Conservation (phyloP, 352 stramenopile genomes). For the Phytopythium kandeliae region DNA sequence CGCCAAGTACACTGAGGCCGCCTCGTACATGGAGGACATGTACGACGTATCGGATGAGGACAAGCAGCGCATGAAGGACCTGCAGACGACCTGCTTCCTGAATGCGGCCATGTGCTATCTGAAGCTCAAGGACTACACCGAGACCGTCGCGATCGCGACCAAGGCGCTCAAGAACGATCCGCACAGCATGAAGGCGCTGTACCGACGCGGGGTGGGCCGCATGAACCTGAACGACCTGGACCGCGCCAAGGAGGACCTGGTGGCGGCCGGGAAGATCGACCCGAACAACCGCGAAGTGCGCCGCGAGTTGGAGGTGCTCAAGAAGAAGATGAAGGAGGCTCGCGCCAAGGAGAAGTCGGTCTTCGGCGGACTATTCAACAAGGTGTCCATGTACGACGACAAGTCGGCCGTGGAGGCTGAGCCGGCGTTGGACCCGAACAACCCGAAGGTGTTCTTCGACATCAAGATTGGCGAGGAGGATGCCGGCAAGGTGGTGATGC, state of each 20-base stretch:
- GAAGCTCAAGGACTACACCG: conserved; percentile 89
- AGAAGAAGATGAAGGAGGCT: conserved; percentile 84
- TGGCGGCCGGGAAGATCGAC: conserved; percentile 78
- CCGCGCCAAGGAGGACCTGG: conserved; percentile 81
- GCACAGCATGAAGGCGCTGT: conserved; percentile 82
- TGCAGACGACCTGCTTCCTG: conserved; percentile 87
- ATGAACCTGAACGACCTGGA: conserved; percentile 85
- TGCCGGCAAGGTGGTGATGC: conserved; percentile 92
- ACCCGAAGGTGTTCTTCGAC: conserved; percentile 98
- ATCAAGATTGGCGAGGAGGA: conserved; percentile 90
- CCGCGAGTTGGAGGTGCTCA: conserved; percentile 68
- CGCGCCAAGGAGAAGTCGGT: conserved; percentile 95
- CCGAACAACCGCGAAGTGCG: conserved; percentile 80
- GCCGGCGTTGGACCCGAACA: conserved; percentile 66
- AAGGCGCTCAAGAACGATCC: conserved; percentile 84
- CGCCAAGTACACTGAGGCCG: conserved; percentile 76
- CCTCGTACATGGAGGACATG: conserved; percentile 83
- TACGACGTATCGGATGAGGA: conserved; percentile 84
- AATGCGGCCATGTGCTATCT: conserved; percentile 95
- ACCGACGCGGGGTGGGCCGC: conserved; percentile 74
- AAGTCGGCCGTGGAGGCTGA: conserved; percentile 86
- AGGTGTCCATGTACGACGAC: conserved; percentile 97
- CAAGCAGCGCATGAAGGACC: conserved; percentile 81
- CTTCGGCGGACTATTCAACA: conserved; percentile 95
- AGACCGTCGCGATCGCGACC: conserved; percentile 71